Evolutionary conservation across 768 basidiomycete genomes (phyloP).

Genomic region (Neoboletus subvelutipes): DNA sequence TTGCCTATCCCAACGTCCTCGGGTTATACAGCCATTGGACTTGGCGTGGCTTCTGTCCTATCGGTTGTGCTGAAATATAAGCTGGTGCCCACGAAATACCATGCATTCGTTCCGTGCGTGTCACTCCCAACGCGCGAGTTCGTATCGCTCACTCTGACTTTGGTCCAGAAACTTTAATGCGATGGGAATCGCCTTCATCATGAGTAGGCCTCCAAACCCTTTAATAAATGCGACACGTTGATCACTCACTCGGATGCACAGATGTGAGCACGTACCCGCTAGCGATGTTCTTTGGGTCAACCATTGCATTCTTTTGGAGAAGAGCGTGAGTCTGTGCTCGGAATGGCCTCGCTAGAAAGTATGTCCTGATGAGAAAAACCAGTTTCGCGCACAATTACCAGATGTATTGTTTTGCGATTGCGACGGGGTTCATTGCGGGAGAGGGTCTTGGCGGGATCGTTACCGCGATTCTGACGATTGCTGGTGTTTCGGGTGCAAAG

Average conservation of each 20-base stretch:
- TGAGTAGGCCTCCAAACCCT: not conserved
- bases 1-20: slow-evolving; percentile 1
- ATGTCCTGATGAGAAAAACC: not conserved
- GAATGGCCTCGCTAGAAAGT: not conserved
- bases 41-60: not conserved
- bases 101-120: slow-evolving; percentile 6
- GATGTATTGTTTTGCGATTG: slow-evolving; percentile 36
- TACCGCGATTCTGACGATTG: slow-evolving; percentile 32
- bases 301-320: not conserved
- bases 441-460: slow-evolving; percentile 40
- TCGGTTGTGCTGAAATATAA: slow-evolving; percentile 3
- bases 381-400: slow-evolving; percentile 4
- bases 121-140: not conserved
- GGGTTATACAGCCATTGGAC: not conserved
- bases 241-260: not conserved
- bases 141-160: not conserved
- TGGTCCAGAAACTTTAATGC: not conserved
- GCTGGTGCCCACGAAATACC: not conserved
- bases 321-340: not conserved
- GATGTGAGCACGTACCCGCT: slow-evolving; percentile 1
- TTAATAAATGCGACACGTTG: too few relatives aligned
- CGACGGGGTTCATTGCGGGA: slow-evolving; percentile 41
- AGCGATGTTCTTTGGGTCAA: not conserved
- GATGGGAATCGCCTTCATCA: not conserved
- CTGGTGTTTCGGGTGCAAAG: slow-evolving; percentile 25